Evolutionary conservation across 495 filamentous ascomycete species (phyloP).

Genomic region (Pseudoneurospora amorphoporcata): DNA sequence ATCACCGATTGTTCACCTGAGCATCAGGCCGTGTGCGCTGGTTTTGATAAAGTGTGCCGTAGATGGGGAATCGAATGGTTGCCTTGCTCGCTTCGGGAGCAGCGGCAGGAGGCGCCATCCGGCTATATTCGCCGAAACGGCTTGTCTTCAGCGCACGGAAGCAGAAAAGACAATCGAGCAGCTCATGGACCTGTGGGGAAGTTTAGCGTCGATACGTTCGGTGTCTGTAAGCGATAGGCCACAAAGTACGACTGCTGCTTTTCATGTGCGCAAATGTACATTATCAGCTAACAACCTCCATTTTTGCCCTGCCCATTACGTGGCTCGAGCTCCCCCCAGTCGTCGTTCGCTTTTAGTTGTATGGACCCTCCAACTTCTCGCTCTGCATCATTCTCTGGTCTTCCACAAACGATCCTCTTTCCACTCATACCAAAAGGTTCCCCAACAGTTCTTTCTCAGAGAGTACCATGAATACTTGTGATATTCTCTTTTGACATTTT

Average conservation of each 20-base stretch:
- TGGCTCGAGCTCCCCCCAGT: too few species aligned
- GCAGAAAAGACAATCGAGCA: constrained; percentile 1
- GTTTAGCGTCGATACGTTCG: neutral
- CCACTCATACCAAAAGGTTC: too few species aligned
- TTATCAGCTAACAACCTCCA: neutral
- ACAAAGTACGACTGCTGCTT: neutral
- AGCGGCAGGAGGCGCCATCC: neutral
- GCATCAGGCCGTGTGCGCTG: neutral
- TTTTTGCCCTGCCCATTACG: neutral
- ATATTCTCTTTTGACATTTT: neutral
- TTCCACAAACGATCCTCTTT: neutral
- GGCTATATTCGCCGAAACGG: neutral
- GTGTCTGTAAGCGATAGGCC: neutral
- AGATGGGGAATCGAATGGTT: neutral
- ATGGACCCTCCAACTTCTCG: neutral
- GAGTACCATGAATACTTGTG: constrained; percentile 46
- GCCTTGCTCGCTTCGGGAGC: neutral
- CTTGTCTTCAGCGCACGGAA: neutral
- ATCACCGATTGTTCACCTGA: constrained; percentile 3
- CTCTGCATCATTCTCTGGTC: neutral
- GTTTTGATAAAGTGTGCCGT: neutral
- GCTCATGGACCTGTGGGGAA: neutral
- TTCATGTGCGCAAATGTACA: neutral
- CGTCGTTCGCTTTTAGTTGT: neutral
- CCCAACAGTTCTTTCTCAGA: neutral